These are phyloP conservation scores for Peniophora sp. DNA, from an alignment of 1,284 basidiomycete species.

Conservation along the genomic window DNA sequence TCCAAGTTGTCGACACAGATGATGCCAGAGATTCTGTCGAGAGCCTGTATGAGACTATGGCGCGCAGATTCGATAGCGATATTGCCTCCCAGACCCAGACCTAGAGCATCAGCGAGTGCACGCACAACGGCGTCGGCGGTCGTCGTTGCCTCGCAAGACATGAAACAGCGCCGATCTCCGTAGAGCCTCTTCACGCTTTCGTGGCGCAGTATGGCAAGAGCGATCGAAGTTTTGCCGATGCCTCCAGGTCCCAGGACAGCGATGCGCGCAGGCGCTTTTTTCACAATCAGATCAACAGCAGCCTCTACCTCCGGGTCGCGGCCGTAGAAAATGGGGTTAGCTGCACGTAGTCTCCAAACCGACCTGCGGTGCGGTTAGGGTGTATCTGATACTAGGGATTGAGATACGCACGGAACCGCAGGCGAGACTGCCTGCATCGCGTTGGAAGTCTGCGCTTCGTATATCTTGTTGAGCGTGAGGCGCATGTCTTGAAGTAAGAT, in stretches of 20 bases:
- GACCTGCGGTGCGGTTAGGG: background rate
- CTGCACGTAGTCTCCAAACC: background rate
- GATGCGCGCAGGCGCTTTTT: conserved; percentile 5
- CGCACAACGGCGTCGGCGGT: conserved; percentile 14
- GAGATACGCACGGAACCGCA: background rate
- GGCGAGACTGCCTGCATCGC: background rate
- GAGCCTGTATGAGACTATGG: conserved; percentile 7
- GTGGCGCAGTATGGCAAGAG: conserved; percentile 19
- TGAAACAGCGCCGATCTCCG: conserved; percentile 15
- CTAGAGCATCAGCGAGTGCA: conserved; percentile 11
- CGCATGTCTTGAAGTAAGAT: too few relatives aligned
- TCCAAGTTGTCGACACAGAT: conserved; percentile 26
- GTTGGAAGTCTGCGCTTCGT: background rate
- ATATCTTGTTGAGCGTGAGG: background rate
- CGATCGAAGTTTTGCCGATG: conserved; percentile 27
- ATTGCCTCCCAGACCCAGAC: background rate
- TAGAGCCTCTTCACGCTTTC: conserved; percentile 10
- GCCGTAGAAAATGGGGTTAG: background rate
- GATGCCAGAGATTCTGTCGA: conserved; percentile 9
- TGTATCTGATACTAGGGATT: too few relatives aligned
- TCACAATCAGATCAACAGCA: background rate
- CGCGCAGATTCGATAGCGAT: background rate
- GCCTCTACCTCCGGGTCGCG: background rate
- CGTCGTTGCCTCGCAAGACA: conserved; percentile 17
- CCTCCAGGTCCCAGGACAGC: conserved; percentile 24